These are phyloP conservation scores for Thinopyrum elongatum DNA, from an alignment of 176 grass and related monocot species.

Conservation along the genomic window DNA sequence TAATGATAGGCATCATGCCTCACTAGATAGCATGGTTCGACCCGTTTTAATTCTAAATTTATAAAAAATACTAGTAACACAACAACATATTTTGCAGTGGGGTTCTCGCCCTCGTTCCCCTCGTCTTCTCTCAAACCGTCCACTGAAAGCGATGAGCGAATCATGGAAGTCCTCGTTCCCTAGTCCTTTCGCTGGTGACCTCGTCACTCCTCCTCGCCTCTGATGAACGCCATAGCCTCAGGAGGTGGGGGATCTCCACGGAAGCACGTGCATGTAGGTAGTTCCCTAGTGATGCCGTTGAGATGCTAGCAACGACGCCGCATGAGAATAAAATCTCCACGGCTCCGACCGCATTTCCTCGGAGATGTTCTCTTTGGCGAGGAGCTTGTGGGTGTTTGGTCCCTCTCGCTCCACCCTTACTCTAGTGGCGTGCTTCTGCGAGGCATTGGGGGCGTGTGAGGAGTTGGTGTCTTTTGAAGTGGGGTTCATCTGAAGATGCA, in stretches of 20 bases:
- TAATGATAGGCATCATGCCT: too few relatives aligned
- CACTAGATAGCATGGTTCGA: too few relatives aligned
- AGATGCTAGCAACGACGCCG: neutral
- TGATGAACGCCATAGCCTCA: neutral
- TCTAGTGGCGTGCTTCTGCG: too few relatives aligned
- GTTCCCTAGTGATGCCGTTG: neutral
- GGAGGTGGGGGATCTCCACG: neutral
- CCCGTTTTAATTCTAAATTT: too few relatives aligned
- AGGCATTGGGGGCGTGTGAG: neutral
- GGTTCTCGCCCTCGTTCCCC: too few relatives aligned
- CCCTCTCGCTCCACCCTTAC: neutral
- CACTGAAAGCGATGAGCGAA: too few relatives aligned
- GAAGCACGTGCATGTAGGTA: neutral
- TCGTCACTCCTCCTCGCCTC: neutral
- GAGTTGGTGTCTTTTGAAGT: neutral
- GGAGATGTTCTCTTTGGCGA: neutral
- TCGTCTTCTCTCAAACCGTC: too few relatives aligned
- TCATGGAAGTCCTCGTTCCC: too few relatives aligned
- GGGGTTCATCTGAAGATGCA: neutral
- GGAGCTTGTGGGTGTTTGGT: neutral
- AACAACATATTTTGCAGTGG: too few relatives aligned
- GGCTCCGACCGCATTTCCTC: neutral
- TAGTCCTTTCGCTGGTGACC: too few relatives aligned
- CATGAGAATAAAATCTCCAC: neutral
- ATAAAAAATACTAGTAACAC: too few relatives aligned